Base-by-base conservation (phyloP, 1,284 basidiomycete species). In the Marasmius tenuissimus region DNA sequence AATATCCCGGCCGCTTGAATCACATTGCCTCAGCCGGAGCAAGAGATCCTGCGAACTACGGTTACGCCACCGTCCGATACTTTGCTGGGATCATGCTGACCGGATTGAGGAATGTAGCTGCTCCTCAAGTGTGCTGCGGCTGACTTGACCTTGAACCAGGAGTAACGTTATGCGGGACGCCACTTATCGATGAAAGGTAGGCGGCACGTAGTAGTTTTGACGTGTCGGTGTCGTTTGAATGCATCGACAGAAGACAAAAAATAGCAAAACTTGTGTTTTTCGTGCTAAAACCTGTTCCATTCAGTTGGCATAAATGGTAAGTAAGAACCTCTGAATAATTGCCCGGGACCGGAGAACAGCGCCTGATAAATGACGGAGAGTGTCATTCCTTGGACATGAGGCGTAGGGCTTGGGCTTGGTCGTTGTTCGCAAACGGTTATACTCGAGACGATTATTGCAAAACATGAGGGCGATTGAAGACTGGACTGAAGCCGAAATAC, bases 121-220 rank as follows among this genome's bases (percentile, higher is more conserved):
- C 40, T 42, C 40, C 40, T 42, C 11, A n/a, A 42, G 12, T 42
- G 16, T 52, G 33, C 50, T 52, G 50, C 50, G 50, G 22, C 50
- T 52, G 50, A 16, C 9, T 37, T 37, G 27, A 12, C n/a, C 37
- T n/a, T 16, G 6, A 37, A 8, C 34, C n/a, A 12, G 12, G 34
- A 33, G 11, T 34, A 18, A 54, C 52, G 52, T 54, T 34, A 54
- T 54, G 52, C 52, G 52, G 52, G 52, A 54, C 52, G 52, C 52
- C 52, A 54, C 52, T 37, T 38, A 54, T 37, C 50, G 34, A 33
- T 52, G 27, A 34, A 27, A 34, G 18, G 20, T 22, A 16, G 27
- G 14, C 10, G 16, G 34, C 38, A 16, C 34, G 37, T 37, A 54
- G 34, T 16, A 33, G 3, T 33, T 52, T 38, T 54, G 52, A 54